Evolutionary conservation across 768 basidiomycete species (phyloP), one percentile per base, ranked within the genome.

Genomic region (Suillus ampliporus): DNA sequence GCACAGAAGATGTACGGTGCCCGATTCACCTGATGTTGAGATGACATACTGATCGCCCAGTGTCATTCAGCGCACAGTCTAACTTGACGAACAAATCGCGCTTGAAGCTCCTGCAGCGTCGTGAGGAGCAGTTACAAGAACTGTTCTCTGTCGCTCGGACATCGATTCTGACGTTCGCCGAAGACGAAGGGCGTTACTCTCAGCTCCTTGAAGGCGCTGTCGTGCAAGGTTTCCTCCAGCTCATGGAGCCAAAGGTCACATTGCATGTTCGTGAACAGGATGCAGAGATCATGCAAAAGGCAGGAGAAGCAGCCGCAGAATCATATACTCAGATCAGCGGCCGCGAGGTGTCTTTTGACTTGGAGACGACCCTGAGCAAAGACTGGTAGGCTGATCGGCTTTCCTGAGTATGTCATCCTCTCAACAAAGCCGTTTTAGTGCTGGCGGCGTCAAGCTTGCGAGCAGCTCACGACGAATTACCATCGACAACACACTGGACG

Each of bases 81-180:
- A 98, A 93, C 28, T 84, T 97, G 64, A 97, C 95, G 67, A 99
- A 99, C 84, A 95, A 94, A 72, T 95, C 96, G 15, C 93, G 97
- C 40, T 84, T 99, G 68, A 88, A 85, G 72, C 84, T 99, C 35
- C 86, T 99, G 11, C 92, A 96, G 73, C 87, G 89, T 62, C 88
- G 96, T 54, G 97, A 98, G 77, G 94, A 97, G 73, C 88, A 95
- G 58, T 80, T 98, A 7, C 93, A 97, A 71, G 89, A 93, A 62
- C 86, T 98, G 64, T 98, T 99, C 76, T 77, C 84, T 9, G 82
- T 86, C 2, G 86, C 95, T 1, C 87, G 93, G 57, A 76, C 79
- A 46, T 79, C 85, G 50, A 82, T 94, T 58, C 78, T 86, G 26
- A 80, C 83, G 5, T 84, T 95, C 13, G 82, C 89, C 21, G 76